phyloP scores from a whole-genome alignment of 192 early-diverging fungal species.

The Backusella parvicylindrica region DNA sequence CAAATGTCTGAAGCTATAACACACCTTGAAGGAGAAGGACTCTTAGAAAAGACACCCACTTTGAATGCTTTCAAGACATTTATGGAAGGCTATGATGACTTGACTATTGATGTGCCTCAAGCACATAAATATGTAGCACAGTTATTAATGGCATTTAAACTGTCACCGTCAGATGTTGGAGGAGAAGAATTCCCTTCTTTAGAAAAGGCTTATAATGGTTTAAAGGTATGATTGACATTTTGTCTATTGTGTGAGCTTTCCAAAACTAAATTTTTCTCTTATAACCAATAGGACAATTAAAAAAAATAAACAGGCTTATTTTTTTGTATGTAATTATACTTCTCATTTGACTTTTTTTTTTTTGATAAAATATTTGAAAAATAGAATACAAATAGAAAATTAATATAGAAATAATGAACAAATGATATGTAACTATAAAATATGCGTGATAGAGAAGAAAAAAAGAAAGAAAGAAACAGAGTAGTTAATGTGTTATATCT shows the following conservation, averaged over 20 bases:
- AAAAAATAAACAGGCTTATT: neutral
- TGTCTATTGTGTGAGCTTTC: neutral
- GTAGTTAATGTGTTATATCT: too few relatives aligned
- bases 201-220: neutral
- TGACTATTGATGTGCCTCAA: conserved; percentile 36
- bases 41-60: conserved; percentile 10
- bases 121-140: conserved; percentile 31
- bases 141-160: neutral
- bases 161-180: conserved; percentile 2
- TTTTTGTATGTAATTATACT: conserved; percentile 4
- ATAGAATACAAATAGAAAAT: neutral
- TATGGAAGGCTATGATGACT: conserved; percentile 34
- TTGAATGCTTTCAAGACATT: conserved; percentile 24
- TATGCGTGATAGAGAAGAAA: too few relatives aligned
- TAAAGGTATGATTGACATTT: neutral
- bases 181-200: neutral
- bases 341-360: neutral
- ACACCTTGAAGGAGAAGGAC: conserved; percentile 6
- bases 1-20: conserved; percentile 2
- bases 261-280: neutral
- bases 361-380: neutral
- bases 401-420: neutral
- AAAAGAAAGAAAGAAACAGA: too few relatives aligned
- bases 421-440: neutral
- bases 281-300: neutral